phyloP scores from a whole-genome alignment of 2,329 filamentous ascomycete genomes.

The Pestalotiopsis sp. region DNA sequence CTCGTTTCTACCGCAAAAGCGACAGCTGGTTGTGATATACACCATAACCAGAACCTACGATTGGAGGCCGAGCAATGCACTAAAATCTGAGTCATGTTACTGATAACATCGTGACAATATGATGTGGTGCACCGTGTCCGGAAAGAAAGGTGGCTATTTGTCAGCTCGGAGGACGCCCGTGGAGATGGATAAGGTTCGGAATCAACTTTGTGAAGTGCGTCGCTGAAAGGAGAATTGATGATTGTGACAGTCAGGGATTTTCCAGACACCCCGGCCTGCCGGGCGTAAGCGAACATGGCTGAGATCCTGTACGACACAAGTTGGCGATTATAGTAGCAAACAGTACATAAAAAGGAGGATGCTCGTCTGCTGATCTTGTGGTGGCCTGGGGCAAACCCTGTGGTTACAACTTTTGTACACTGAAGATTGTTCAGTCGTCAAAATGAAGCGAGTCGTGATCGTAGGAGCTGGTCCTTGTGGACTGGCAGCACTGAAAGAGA shows the following conservation, averaged over 20 bases:
- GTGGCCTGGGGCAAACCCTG: background rate
- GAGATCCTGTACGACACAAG: background rate
- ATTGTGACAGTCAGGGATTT: too few relatives aligned
- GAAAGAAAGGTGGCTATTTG: background rate
- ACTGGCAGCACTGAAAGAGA: slow-evolving; percentile 1
- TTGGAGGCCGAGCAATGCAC: background rate
- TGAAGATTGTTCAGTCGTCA: background rate
- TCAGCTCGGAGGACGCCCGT: background rate
- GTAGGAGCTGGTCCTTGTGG: background rate
- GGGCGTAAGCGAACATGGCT: background rate
- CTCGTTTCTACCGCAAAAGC: background rate
- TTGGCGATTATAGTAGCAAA: background rate
- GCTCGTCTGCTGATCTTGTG: background rate
- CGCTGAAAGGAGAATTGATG: too few relatives aligned
- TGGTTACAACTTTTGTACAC: background rate
- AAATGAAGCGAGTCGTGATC: slow-evolving; percentile 8
- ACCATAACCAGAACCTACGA: background rate
- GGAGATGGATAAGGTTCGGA: too few relatives aligned
- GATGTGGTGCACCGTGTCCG: background rate
- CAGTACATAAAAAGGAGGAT: background rate
- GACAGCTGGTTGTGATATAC: background rate
- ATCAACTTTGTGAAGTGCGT: too few relatives aligned
- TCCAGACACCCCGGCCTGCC: background rate
- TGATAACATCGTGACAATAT: background rate
- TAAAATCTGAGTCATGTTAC: background rate